Evolutionary conservation across 176 grass and related monocot species (phyloP), one percentile per base, ranked within the genome.

Genomic region (Elaeis guineensis): DNA sequence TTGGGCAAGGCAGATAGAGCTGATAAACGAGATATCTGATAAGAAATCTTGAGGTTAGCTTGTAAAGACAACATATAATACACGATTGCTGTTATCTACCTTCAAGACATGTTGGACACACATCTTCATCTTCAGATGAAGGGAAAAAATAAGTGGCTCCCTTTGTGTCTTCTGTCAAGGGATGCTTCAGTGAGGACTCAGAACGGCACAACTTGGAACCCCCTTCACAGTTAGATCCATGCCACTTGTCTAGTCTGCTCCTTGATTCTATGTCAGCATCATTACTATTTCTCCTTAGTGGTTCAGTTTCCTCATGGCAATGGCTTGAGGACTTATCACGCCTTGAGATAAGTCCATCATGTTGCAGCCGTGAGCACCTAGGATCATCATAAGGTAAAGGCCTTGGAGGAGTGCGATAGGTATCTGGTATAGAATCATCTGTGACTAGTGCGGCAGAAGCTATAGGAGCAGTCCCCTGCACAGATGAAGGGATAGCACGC

Each of bases 81-180:
- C 19, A 54, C 3, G 39, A 23, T 19, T 17, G 35, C 35, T 11
- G 0, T 15, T 24, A 65, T 74, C 55, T 70, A 98, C 93, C 93
- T 85, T 98, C 93, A 80, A 98, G 93, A 74, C 93, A 98, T 55
- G 87, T 98, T 39, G 93, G 93, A 53, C 93, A 98, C 48, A 85
- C 87, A 62, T 98, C 93, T 68, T 98, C 93, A 61, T 98, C 93
- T 67, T 92, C 93, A 55, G 87, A 69, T 16, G 77, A 86, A 51
- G 87, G 76, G 51, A 81, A 72, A 50, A 78, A 82, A 50, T 98
- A 89, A 19, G 77, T 88, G 9, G 66, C 66, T 55, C 73, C 86
- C 63, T 58, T 89, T 66, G 56, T 78, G 23, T 53, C 57, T 74
- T 89, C 84, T 59, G 70, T 83, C 70, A 64, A 17, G 58, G 74